These are phyloP conservation scores for Schrenkiella parvula DNA, from an alignment of 345 rosid genomes.

Conservation along the genomic window DNA sequence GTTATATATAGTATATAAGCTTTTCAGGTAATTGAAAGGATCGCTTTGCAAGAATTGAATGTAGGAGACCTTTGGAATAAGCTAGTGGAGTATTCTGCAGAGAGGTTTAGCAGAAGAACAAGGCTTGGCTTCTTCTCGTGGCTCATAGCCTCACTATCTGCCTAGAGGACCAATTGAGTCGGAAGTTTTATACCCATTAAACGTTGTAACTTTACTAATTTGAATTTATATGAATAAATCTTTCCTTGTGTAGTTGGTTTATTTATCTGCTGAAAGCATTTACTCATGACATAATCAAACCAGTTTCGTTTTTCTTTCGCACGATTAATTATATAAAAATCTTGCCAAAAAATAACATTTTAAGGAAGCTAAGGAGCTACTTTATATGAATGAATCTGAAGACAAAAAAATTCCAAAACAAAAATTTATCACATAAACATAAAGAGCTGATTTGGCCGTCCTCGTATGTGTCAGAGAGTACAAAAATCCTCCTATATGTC, in stretches of 20 bases:
- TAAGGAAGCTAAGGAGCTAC: no score
- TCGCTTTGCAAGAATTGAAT: neutral
- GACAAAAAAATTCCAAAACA: no score
- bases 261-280: neutral
- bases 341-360: neutral
- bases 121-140: constrained; percentile 26
- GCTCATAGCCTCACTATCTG: constrained; percentile 20
- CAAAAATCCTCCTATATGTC: no score
- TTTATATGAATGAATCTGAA: no score
- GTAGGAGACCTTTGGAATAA: constrained; percentile 25
- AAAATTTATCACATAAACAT: no score
- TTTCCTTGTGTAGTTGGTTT: neutral
- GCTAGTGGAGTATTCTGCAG: constrained; percentile 21
- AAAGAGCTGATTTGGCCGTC: no score
- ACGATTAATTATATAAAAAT: no score
- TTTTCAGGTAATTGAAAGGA: constrained; percentile 10
- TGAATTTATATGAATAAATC: neutral
- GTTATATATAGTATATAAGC: neutral
- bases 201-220: neutral
- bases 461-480: no score
- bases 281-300: neutral
- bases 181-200: neutral
- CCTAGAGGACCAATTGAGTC: neutral
- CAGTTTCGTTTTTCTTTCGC: no score
- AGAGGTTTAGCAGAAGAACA: constrained; percentile 16